Evolutionary conservation across 768 basidiomycete species (phyloP).

Genomic region (Rhodotorula kratochvilovae): DNA sequence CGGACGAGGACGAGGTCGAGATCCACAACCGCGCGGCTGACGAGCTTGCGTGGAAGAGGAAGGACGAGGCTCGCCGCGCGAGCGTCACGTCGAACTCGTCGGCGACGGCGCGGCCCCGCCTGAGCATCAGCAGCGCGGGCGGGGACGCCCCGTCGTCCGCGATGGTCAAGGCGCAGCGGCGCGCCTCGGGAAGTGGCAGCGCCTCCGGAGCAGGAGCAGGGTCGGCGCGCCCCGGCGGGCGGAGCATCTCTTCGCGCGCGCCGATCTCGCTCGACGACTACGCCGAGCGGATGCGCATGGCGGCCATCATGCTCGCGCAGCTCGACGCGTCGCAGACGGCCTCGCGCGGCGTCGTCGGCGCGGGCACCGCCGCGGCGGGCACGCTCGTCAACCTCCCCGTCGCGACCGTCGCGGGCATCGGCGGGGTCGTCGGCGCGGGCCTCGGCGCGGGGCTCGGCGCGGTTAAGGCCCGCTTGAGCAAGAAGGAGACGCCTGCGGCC

Average conservation of each 20-base stretch:
- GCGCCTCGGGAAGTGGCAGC: neutral
- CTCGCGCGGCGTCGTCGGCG: conserved; percentile 41
- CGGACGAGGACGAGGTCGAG: conserved; percentile 53
- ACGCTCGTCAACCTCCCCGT: conserved; percentile 41
- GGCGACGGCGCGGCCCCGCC: neutral
- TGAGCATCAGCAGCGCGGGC: neutral
- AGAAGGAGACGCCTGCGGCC: conserved; percentile 13
- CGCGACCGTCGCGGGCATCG: conserved; percentile 39
- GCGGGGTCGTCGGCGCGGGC: conserved; percentile 36
- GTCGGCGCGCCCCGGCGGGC: conserved; percentile 11
- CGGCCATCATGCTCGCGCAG: conserved; percentile 96
- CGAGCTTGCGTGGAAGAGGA: conserved; percentile 40
- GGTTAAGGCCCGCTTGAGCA: conserved; percentile 54
- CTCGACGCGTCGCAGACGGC: conserved; percentile 62
- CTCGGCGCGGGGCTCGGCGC: conserved; percentile 43
- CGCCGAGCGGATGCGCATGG: conserved; percentile 95
- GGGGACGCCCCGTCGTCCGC: neutral
- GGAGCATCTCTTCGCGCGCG: conserved; percentile 40
- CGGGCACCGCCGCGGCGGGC: conserved; percentile 40
- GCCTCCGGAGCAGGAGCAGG: neutral
- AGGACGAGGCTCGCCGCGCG: conserved; percentile 18
- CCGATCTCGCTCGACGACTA: conserved; percentile 87
- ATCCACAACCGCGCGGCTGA: conserved; percentile 50
- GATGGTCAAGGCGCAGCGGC: neutral
- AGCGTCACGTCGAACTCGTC: conserved; percentile 2